Conservation (phyloP, 2,329 filamentous ascomycete species). For the Aspergillus brunneoviolaceus region DNA sequence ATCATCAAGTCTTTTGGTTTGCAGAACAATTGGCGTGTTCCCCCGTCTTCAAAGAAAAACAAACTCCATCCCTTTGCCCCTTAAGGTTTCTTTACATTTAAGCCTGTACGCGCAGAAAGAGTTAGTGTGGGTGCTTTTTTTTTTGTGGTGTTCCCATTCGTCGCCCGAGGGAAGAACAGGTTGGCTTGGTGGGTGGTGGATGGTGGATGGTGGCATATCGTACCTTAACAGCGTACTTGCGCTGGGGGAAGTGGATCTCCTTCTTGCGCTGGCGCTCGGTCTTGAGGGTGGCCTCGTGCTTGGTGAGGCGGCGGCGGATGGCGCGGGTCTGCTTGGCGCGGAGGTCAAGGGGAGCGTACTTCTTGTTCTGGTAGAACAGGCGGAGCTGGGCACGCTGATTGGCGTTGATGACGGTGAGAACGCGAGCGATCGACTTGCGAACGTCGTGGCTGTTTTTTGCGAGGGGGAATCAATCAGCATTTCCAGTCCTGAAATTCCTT, state of each 20-base stretch:
- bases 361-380: conserved; percentile 99
- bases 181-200: neutral
- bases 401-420: conserved; percentile 99
- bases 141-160: neutral
- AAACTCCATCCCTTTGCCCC: neutral
- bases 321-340: conserved; percentile 97
- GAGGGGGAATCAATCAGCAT: conserved; percentile 27
- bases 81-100: conserved; percentile 24
- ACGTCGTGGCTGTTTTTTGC: conserved; percentile 76
- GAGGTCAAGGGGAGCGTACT: conserved; percentile 98
- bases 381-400: conserved; percentile 98
- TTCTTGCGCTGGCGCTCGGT: conserved; percentile 98
- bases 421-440: conserved; percentile 98
- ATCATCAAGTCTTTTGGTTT: conserved; percentile 1
- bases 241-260: conserved; percentile 91
- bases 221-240: conserved; percentile 99
- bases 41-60: neutral
- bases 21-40: conserved; percentile 21
- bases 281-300: conserved; percentile 79
- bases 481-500: neutral
- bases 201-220: conserved; percentile 21
- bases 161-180: neutral
- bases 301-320: conserved; percentile 91
- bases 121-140: conserved; percentile 1
- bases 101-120: conserved; percentile 24